phyloP scores from a whole-genome alignment of 129 eudicot species.

The Centrapalus pauciflorus region DNA sequence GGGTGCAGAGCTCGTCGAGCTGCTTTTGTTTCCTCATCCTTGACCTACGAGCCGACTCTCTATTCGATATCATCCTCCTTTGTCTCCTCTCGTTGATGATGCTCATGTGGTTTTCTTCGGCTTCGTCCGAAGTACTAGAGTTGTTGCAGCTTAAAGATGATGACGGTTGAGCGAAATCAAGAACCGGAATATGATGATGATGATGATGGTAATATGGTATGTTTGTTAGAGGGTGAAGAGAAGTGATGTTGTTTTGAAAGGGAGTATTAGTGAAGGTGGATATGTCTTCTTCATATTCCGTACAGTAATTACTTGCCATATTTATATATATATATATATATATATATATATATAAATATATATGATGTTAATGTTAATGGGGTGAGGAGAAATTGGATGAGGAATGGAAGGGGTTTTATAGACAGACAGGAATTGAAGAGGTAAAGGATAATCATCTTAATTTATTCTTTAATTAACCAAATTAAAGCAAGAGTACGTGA shows the following conservation, averaged over 20 bases:
- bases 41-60: conserved; percentile 82
- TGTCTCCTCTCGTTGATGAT: conserved; percentile 56
- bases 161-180: conserved; percentile 38
- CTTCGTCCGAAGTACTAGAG: conserved; percentile 76
- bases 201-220: conserved; percentile 13
- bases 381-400: conserved; percentile 33
- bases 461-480: too few species aligned
- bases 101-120: conserved; percentile 46
- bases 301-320: conserved; percentile 29
- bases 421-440: too few species aligned
- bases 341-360: too few species aligned
- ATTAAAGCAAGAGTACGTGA: too few species aligned
- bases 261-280: conserved; percentile 26
- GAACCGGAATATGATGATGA: conserved; percentile 21
- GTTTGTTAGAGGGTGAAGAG: conserved; percentile 31
- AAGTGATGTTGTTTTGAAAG: conserved; percentile 30
- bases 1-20: conserved; percentile 81
- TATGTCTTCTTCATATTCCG: conserved; percentile 28
- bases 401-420: conserved; percentile 41
- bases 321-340: conserved; percentile 32
- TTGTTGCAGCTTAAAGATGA: conserved; percentile 43
- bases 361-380: conserved; percentile 11
- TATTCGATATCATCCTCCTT: conserved; percentile 77
- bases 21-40: conserved; percentile 88
- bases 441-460: too few species aligned